phyloP scores from a whole-genome alignment of 768 basidiomycete species.

The Naganishia vaughanmartiniae region DNA sequence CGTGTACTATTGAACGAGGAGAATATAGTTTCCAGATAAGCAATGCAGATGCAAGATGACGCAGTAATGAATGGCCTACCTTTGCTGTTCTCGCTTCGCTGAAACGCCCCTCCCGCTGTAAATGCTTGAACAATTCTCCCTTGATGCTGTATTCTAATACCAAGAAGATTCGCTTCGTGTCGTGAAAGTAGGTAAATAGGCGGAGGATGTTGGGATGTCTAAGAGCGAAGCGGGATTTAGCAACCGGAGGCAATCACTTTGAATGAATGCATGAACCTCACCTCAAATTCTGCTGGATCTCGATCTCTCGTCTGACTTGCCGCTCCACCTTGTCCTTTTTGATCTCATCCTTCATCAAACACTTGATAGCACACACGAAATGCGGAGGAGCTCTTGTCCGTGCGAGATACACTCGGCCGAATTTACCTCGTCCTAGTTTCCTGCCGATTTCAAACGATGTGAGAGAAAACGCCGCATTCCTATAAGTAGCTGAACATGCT shows the following conservation, averaged over 20 bases:
- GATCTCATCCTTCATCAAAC: constrained; percentile 93
- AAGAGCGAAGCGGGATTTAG: background rate
- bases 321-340: constrained; percentile 88
- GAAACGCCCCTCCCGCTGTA: constrained; percentile 80
- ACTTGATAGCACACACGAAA: constrained; percentile 95
- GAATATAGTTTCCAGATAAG: background rate
- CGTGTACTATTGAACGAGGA: constrained; percentile 66
- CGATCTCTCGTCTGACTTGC: constrained; percentile 94
- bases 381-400: constrained; percentile 81
- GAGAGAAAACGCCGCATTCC: constrained; percentile 23
- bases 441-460: constrained; percentile 85
- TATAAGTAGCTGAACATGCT: background rate
- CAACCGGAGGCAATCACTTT: background rate
- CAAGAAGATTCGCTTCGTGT: constrained; percentile 93
- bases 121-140: constrained; percentile 94
- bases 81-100: constrained; percentile 77
- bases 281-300: constrained; percentile 59
- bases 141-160: constrained; percentile 98
- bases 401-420: constrained; percentile 97
- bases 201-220: constrained; percentile 91
- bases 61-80: constrained; percentile 42
- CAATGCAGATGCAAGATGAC: background rate
- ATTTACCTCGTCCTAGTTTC: constrained; percentile 97
- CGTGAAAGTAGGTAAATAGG: constrained; percentile 96
- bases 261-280: background rate